Evolutionary conservation across 352 stramenopile genomes (phyloP).

Genomic region (Globisporangium nunn): DNA sequence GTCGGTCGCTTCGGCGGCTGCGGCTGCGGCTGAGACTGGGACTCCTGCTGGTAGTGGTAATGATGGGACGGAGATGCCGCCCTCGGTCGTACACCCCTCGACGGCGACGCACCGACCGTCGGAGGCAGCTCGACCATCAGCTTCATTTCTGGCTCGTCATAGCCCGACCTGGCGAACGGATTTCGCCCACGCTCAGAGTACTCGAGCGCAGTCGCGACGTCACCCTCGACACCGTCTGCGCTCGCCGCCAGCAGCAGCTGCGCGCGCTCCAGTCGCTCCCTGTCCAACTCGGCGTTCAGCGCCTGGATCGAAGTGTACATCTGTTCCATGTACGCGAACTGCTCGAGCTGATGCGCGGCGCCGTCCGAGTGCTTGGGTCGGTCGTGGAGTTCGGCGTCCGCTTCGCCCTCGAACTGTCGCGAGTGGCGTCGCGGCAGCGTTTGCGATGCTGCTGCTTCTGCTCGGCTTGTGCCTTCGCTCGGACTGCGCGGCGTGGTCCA

Average conservation of each 20-base stretch:
- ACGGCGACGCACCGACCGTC: background rate
- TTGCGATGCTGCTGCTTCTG: background rate
- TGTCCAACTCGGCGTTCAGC: conserved; percentile 39
- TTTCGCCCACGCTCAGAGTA: conserved; percentile 11
- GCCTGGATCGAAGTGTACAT: conserved; percentile 59
- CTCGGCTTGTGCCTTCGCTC: background rate
- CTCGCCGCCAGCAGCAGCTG: conserved; percentile 9
- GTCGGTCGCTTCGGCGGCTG: background rate
- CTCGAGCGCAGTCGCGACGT: conserved; percentile 18
- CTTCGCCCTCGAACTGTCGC: background rate
- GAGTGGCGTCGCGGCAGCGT: background rate
- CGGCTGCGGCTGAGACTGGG: background rate
- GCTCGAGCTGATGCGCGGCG: conserved; percentile 22
- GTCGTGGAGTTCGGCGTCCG: conserved; percentile 3
- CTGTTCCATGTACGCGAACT: conserved; percentile 64
- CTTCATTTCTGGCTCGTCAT: background rate
- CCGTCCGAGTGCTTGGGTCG: background rate
- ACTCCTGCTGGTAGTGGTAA: background rate
- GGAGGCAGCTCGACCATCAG: background rate
- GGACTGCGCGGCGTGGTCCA: conserved; percentile 40
- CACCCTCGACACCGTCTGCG: conserved; percentile 11
- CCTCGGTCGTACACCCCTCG: conserved; percentile 2
- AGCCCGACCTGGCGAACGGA: background rate
- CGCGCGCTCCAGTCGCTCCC: conserved; percentile 25
- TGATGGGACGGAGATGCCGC: conserved; percentile 14